Evolutionary conservation across 75 land plant species (phyloP).

Genomic region (Chamaecyparis obtusa): DNA sequence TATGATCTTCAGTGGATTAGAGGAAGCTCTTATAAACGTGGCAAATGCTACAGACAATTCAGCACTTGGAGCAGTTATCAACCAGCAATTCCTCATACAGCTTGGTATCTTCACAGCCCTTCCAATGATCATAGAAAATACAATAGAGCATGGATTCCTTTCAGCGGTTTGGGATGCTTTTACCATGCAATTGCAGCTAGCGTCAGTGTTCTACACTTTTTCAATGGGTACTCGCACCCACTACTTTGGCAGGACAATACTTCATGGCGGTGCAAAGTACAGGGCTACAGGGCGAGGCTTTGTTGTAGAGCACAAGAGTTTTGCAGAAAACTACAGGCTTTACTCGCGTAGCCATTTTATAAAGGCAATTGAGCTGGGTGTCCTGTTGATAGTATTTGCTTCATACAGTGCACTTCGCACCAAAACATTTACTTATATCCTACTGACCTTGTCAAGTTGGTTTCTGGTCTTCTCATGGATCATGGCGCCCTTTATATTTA

Average conservation of each 20-base stretch:
- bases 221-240: conserved; percentile 44
- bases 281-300: conserved; percentile 45
- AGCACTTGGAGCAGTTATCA: conserved; percentile 29
- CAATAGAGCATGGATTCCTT: conserved; percentile 37
- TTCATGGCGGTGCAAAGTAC: conserved; percentile 49
- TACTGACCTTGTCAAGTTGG: conserved; percentile 81
- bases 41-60: conserved; percentile 16
- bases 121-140: conserved; percentile 43
- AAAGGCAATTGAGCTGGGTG: conserved; percentile 34
- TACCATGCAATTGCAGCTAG: conserved; percentile 47
- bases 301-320: conserved; percentile 40
- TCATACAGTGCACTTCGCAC: conserved; percentile 19
- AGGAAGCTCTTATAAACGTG: conserved; percentile 31
- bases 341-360: conserved; percentile 41
- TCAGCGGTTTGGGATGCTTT: conserved; percentile 31
- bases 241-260: conserved; percentile 39
- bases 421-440: conserved; percentile 70
- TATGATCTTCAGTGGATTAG: conserved; percentile 84
- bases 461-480: conserved; percentile 82
- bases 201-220: conserved; percentile 40
- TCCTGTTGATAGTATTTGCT: conserved; percentile 28
- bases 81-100: conserved; percentile 46
- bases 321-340: conserved; percentile 42
- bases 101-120: conserved; percentile 41
- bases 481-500: conserved; percentile 83